Evolutionary conservation across 805 yeast genomes (phyloP).

Genomic region (Metschnikowia santaceciliae): DNA sequence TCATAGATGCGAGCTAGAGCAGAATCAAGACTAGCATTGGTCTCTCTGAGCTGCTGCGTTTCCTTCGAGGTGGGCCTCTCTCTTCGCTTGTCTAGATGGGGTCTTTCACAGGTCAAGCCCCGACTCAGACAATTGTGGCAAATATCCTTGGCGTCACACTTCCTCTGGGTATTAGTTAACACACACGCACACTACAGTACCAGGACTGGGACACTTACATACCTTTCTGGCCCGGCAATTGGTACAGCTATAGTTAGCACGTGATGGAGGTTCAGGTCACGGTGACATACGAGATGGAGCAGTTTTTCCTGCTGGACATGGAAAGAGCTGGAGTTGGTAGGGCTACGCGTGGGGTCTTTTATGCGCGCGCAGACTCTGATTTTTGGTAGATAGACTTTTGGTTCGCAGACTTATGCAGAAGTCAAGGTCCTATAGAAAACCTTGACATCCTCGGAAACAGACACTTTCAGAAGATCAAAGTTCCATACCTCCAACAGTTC

Average conservation of each 20-base stretch:
- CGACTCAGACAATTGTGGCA: conserved; percentile 11
- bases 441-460: conserved; percentile 66
- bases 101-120: conserved; percentile 11
- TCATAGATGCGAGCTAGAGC: conserved; percentile 9
- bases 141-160: conserved; percentile 13
- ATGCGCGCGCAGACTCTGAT: neutral
- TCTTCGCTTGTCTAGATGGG: conserved; percentile 9
- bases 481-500: conserved; percentile 79
- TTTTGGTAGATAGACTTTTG: too few relatives aligned
- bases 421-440: conserved; percentile 57
- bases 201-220: neutral
- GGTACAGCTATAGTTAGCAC: conserved; percentile 9
- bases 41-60: conserved; percentile 7
- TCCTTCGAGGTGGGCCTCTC: conserved; percentile 9
- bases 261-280: neutral
- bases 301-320: conserved; percentile 7
- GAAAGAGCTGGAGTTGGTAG: neutral
- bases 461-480: conserved; percentile 60
- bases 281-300: conserved; percentile 14
- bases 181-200: conserved; percentile 4
- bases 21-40: conserved; percentile 5
- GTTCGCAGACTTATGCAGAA: neutral
- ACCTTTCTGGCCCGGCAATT: conserved; percentile 17
- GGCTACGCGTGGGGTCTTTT: neutral
- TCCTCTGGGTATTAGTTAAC: conserved; percentile 6